Conservation (phyloP, 179 eudicot species). For the Beta macrorhiza region DNA sequence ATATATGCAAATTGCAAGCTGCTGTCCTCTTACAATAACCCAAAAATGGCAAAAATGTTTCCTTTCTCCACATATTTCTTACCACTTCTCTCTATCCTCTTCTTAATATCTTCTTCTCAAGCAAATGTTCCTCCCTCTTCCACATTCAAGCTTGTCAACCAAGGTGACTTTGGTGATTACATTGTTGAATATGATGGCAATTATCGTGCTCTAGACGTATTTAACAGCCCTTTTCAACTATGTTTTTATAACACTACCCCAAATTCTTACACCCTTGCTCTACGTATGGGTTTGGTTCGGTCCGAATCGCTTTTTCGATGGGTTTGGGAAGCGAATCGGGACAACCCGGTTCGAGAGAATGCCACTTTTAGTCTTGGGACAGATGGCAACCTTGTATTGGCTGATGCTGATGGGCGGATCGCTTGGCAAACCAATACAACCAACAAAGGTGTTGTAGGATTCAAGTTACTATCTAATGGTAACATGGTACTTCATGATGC, state of each 20-base stretch:
- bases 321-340: slow-evolving; percentile 53
- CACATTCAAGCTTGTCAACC: slow-evolving; percentile 51
- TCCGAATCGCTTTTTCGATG: slow-evolving; percentile 41
- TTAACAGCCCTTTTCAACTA: slow-evolving; percentile 40
- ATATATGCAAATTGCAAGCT: not conserved
- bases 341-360: slow-evolving; percentile 38
- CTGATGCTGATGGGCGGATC: slow-evolving; percentile 37
- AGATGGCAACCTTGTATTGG: slow-evolving; percentile 43
- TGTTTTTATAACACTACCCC: slow-evolving; percentile 41
- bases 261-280: slow-evolving; percentile 38
- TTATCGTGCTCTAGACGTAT: slow-evolving; percentile 40
- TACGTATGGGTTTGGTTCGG: slow-evolving; percentile 46
- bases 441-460: slow-evolving; percentile 39
- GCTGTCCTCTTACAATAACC: not conserved
- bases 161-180: slow-evolving; percentile 51
- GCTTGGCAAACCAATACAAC: slow-evolving; percentile 39
- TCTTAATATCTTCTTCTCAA: slow-evolving; percentile 16
- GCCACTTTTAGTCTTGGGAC: slow-evolving; percentile 34
- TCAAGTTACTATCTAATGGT: slow-evolving; percentile 42
- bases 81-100: slow-evolving; percentile 18
- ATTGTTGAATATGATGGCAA: slow-evolving; percentile 47
- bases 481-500: slow-evolving; percentile 54
- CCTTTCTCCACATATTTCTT: not conserved
- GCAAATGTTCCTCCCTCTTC: slow-evolving; percentile 43
- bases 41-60: not conserved